phyloP scores from a whole-genome alignment of 257 asterid genomes.

The Solanum peruvianum region DNA sequence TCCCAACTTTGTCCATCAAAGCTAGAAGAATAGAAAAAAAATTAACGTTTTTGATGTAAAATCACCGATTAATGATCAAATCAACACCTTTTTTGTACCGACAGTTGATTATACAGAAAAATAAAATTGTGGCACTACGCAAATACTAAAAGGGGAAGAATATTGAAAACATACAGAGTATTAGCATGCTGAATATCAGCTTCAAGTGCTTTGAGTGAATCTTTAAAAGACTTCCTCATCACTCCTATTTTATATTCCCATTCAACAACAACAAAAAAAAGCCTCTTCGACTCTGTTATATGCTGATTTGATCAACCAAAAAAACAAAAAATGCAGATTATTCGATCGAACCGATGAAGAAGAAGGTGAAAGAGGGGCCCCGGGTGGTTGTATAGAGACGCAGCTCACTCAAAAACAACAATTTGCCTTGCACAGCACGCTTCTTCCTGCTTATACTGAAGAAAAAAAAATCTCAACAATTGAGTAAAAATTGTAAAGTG shows the following conservation, averaged over 20 bases:
- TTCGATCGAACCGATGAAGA: neutral
- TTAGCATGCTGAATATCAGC: constrained; percentile 96
- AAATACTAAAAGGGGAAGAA: neutral
- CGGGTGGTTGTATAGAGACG: neutral
- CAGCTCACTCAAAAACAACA: neutral
- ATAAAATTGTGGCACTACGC: neutral
- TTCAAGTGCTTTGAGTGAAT: constrained; percentile 85
- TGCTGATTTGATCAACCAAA: neutral
- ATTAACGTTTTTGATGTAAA: neutral
- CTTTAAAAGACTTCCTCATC: constrained; percentile 83
- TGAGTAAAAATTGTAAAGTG: neutral
- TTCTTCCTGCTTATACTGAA: constrained; percentile 10
- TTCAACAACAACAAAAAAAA: constrained; percentile 8
- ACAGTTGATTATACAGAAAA: neutral
- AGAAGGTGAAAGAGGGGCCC: neutral
- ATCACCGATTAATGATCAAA: neutral
- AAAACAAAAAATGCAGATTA: neutral
- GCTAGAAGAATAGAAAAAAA: neutral
- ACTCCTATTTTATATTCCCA: constrained; percentile 28
- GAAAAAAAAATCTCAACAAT: neutral
- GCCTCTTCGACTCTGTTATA: neutral
- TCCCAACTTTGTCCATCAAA: neutral
- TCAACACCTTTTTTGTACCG: neutral
- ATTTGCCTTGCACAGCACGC: constrained; percentile 56
- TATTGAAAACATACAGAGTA: constrained; percentile 37